These are phyloP conservation scores for Podaxis rugospora DNA, from an alignment of 768 basidiomycete genomes.

Conservation along the genomic window DNA sequence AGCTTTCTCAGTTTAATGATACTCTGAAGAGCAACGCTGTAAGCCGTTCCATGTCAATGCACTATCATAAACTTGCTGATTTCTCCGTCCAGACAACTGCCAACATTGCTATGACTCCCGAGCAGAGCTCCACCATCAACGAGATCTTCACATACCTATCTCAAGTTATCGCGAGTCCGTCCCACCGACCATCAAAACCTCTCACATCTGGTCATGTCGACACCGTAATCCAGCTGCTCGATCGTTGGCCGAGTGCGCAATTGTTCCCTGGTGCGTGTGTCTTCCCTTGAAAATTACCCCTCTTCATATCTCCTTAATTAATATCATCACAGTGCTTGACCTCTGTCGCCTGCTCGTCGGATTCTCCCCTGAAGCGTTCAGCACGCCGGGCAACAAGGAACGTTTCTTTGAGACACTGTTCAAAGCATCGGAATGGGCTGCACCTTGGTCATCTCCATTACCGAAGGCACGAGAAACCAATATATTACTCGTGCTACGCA, in stretches of 20 bases:
- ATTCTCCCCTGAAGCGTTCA: slow-evolving; percentile 52
- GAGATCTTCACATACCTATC: slow-evolving; percentile 61
- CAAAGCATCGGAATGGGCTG: slow-evolving; percentile 61
- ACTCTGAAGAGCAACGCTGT: slow-evolving; percentile 66
- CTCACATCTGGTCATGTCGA: slow-evolving; percentile 52
- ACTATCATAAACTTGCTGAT: neutral
- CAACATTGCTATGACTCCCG: slow-evolving; percentile 63
- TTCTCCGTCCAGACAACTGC: slow-evolving; percentile 53
- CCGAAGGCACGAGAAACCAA: slow-evolving; percentile 82
- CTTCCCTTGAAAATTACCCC: neutral
- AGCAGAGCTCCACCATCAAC: slow-evolving; percentile 54
- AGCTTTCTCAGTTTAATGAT: slow-evolving; percentile 73
- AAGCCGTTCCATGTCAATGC: slow-evolving; percentile 19
- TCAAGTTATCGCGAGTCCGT: slow-evolving; percentile 36
- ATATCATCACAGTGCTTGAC: slow-evolving; percentile 64
- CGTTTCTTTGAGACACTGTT: slow-evolving; percentile 61
- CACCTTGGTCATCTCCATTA: slow-evolving; percentile 50
- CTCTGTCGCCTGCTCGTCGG: slow-evolving; percentile 73
- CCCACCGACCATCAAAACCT: slow-evolving; percentile 25
- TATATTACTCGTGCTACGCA: slow-evolving; percentile 72
- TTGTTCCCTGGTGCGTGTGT: slow-evolving; percentile 61
- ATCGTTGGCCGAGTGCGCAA: slow-evolving; percentile 70
- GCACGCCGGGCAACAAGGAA: slow-evolving; percentile 36
- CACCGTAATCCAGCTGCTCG: slow-evolving; percentile 56
- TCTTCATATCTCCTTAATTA: neutral